A percentile compares a stretch with the other conserved stretches of the same genome.
These are phyloP conservation scores for Ophiosphaerella korrae DNA, from an alignment of 2,329 filamentous ascomycete genomes.

Conservation along the genomic window DNA sequence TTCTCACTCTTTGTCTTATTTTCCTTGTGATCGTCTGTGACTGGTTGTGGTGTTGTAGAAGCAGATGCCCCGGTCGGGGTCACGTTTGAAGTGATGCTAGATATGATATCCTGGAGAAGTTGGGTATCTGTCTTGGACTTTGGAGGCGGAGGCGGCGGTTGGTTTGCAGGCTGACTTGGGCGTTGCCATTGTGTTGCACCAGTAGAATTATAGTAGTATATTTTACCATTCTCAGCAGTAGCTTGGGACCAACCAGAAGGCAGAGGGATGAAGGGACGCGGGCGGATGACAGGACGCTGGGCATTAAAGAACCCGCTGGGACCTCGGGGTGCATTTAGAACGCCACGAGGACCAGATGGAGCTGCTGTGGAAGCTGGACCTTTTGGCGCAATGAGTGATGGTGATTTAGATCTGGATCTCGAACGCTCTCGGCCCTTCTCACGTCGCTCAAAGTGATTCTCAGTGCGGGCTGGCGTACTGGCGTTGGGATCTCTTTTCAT, in stretches of 20 bases:
- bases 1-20: conserved; percentile 63
- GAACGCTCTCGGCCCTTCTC: conserved; percentile 56
- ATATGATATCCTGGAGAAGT: conserved; percentile 73
- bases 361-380: conserved; percentile 45
- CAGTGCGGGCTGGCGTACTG: conserved; percentile 37
- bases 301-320: conserved; percentile 53
- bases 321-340: conserved; percentile 63
- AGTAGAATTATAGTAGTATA: conserved; percentile 80
- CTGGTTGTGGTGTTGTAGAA: conserved; percentile 69
- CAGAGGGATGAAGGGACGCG: conserved; percentile 65
- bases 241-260: conserved; percentile 87
- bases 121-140: conserved; percentile 75
- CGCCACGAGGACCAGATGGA: conserved; percentile 53
- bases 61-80: conserved; percentile 60
- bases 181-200: conserved; percentile 82
- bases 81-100: conserved; percentile 76
- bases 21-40: conserved; percentile 59
- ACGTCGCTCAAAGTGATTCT: conserved; percentile 66
- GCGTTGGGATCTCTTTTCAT: conserved; percentile 79
- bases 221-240: conserved; percentile 67
- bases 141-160: conserved; percentile 62
- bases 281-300: conserved; percentile 54
- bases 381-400: conserved; percentile 46
- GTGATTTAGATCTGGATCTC: conserved; percentile 56
- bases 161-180: conserved; percentile 69